These are phyloP conservation scores for Lactarius pseudohatsudake DNA, from an alignment of 768 basidiomycete species.

Conservation along the genomic window DNA sequence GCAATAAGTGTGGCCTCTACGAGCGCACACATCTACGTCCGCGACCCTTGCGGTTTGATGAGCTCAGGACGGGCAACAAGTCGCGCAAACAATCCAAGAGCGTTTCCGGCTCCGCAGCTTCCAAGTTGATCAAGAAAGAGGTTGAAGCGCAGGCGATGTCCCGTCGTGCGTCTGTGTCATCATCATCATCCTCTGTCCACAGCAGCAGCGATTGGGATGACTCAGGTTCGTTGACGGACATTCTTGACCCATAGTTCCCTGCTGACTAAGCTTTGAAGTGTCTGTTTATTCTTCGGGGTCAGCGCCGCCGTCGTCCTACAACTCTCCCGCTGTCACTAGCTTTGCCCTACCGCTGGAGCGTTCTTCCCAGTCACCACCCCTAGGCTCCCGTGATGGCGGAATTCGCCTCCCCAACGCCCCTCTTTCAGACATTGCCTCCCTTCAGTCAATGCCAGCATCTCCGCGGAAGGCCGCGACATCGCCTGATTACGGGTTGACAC, in stretches of 20 bases:
- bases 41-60: constrained; percentile 82
- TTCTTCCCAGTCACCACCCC: constrained; percentile 39
- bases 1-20: constrained; percentile 92
- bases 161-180: constrained; percentile 64
- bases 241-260: constrained; percentile 25
- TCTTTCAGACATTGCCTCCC: constrained; percentile 64
- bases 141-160: constrained; percentile 39
- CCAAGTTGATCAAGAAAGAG: constrained; percentile 61
- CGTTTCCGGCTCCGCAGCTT: constrained; percentile 37
- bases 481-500: constrained; percentile 27
- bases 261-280: constrained; percentile 32
- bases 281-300: constrained; percentile 52
- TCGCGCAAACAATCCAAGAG: constrained; percentile 57
- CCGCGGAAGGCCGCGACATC: constrained; percentile 36
- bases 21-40: constrained; percentile 86
- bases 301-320: constrained; percentile 61
- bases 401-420: constrained; percentile 77
- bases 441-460: constrained; percentile 34
- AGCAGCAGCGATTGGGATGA: constrained; percentile 83
- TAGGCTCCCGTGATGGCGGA: constrained; percentile 46
- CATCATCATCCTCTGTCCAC: constrained; percentile 53
- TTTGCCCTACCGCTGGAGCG: constrained; percentile 60
- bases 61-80: constrained; percentile 84
- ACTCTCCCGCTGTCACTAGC: constrained; percentile 58
- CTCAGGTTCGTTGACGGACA: constrained; percentile 47